phyloP scores from a whole-genome alignment of 306 rosid genomes.

The Vigna nakashimae region DNA sequence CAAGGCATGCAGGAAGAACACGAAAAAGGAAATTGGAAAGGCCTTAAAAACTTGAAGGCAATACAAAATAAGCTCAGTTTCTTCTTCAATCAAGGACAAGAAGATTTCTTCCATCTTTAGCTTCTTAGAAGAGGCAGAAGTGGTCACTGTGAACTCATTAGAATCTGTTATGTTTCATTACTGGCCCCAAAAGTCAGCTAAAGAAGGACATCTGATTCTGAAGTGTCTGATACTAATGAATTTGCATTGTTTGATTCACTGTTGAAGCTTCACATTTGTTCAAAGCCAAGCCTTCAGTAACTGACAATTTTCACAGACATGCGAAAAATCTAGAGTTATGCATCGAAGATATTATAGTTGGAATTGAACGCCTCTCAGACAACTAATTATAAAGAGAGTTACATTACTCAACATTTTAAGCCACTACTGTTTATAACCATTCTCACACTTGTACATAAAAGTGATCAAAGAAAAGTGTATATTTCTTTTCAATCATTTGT shows the following conservation, averaged over 20 bases:
- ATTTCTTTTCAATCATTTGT: not conserved
- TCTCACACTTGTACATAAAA: conserved; percentile 3
- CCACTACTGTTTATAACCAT: not conserved
- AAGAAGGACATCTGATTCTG: conserved; percentile 20
- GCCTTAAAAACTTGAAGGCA: conserved; percentile 8
- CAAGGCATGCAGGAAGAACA: conserved; percentile 34
- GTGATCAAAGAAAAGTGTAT: conserved; percentile 13
- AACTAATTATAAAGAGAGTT: conserved; percentile 36
- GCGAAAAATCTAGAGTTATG: conserved; percentile 21
- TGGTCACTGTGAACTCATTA: conserved; percentile 35
- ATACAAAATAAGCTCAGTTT: conserved; percentile 7
- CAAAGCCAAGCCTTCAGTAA: conserved; percentile 17
- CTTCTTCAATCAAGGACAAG: conserved; percentile 18
- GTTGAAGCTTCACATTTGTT: conserved; percentile 28
- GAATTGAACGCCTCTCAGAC: conserved; percentile 31
- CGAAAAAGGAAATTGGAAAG: conserved; percentile 34
- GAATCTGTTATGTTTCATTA: conserved; percentile 32
- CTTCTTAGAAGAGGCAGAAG: not conserved
- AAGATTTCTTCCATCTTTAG: not conserved
- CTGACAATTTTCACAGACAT: conserved; percentile 1
- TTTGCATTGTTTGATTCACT: conserved; percentile 25
- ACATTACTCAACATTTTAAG: conserved; percentile 35
- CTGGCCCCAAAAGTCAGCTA: conserved; percentile 27
- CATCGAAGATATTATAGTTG: conserved; percentile 35
- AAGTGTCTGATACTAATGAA: conserved; percentile 39